Base-by-base conservation (phyloP, 441 rosid species). In the Bocquillonia castaneifolia region DNA sequence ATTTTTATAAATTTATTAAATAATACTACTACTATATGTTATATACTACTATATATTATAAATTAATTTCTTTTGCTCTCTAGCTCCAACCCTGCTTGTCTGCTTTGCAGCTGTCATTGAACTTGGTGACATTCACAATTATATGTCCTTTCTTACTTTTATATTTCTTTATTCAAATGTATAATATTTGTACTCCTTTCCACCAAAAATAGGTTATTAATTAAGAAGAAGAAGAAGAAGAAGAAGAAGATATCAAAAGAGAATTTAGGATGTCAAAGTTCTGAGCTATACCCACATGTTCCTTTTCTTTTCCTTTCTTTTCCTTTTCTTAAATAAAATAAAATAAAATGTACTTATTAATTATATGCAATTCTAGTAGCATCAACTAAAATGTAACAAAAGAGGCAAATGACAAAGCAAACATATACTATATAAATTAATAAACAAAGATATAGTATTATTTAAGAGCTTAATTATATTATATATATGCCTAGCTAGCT, bases 71-170 rank as follows among this genome's bases (percentile, higher is more conserved):
- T 7, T 58, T 4, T 44, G 57, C 73, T 76, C 71, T 76, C 69
- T 53, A 77, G 72, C 72, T 67, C 81, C 79, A 73, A 77, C 40
- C 74, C 71, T 75, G 52, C 73, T 72, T 77, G 84, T 82, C 81
- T 78, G 83, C 82, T 68, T 75, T 75, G 83, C 77, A 83, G 82
- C 87, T 80, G 79, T 77, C 86, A 76, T 74, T 72, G 81, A 70
- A 73, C 64, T 77, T 71, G 87, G 71, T 81, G 84, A 78, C 89
- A 77, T 75, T 52, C 83, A 73, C 83, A 80, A 79, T 71, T 78
- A 77, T 81, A 51, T 76, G 77, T 73, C 75, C 55, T 50, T 60
- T 66, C 58, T 50, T 3, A 17, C 12, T 14, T 20, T 29, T 14
- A 17, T 28, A 63, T 68, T 76, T 77, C 28, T 77, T 77, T 69